Evolutionary conservation across 78 protist genomes (phyloP).

Genomic region (Dictyostelium capitatum): DNA sequence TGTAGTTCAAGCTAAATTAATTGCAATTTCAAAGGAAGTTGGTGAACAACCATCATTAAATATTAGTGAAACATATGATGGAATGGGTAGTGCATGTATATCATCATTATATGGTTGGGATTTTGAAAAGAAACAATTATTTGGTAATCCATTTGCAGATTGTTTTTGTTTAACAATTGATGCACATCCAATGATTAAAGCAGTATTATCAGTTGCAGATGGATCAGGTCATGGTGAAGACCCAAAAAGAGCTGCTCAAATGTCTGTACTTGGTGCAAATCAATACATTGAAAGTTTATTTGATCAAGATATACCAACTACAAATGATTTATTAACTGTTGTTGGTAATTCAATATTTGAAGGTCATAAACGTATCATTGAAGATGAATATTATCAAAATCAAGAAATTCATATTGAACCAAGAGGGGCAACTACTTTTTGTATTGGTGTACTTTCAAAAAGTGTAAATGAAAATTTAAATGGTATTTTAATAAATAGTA

Average conservation of each 20-base stretch:
- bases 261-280: conserved; percentile 66
- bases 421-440: conserved; percentile 71
- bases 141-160: conserved; percentile 79
- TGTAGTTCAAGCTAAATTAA: background rate
- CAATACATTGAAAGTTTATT: conserved; percentile 54
- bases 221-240: conserved; percentile 76
- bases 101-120: conserved; percentile 76
- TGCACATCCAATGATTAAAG: conserved; percentile 50
- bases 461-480: conserved; percentile 12
- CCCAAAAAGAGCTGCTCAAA: conserved; percentile 57
- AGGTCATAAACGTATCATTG: conserved; percentile 66
- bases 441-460: conserved; percentile 40
- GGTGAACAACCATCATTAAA: conserved; percentile 21
- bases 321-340: conserved; percentile 36
- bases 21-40: conserved; percentile 1
- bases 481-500: background rate
- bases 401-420: conserved; percentile 75
- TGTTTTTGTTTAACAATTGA: conserved; percentile 28
- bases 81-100: conserved; percentile 27
- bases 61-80: conserved; percentile 19
- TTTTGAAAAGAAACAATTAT: conserved; percentile 46
- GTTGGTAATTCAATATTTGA: conserved; percentile 59
- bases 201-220: conserved; percentile 58
- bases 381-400: conserved; percentile 50
- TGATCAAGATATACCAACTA: conserved; percentile 33